phyloP scores from a whole-genome alignment of 1,284 basidiomycete genomes.

The Ustilago tritici region DNA sequence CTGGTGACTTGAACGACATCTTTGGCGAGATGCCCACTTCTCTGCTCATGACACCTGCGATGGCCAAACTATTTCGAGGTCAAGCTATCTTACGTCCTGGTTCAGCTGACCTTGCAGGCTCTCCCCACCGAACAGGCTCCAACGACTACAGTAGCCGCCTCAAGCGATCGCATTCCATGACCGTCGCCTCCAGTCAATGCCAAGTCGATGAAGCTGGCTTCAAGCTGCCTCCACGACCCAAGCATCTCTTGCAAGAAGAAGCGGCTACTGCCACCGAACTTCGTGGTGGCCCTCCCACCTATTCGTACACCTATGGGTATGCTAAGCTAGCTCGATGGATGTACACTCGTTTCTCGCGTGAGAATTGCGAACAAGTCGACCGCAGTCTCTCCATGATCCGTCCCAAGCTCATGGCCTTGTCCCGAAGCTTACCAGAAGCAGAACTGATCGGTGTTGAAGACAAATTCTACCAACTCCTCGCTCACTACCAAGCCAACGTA shows the following conservation, averaged over 20 bases:
- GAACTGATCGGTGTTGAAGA: slow-evolving; percentile 50
- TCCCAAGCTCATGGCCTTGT: slow-evolving; percentile 41
- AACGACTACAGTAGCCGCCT: background rate
- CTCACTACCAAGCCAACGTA: slow-evolving; percentile 44
- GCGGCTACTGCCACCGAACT: slow-evolving; percentile 33
- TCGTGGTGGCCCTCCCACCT: slow-evolving; percentile 24
- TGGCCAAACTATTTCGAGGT: slow-evolving; percentile 28
- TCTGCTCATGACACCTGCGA: slow-evolving; percentile 40
- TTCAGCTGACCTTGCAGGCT: slow-evolving; percentile 16
- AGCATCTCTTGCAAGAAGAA: slow-evolving; percentile 45
- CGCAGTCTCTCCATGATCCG: slow-evolving; percentile 31
- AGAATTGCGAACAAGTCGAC: slow-evolving; percentile 41
- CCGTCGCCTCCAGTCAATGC: background rate
- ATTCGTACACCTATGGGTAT: slow-evolving; percentile 52
- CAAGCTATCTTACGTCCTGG: slow-evolving; percentile 32
- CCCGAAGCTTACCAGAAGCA: slow-evolving; percentile 31
- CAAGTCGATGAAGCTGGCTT: slow-evolving; percentile 31
- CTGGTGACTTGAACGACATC: slow-evolving; percentile 37
- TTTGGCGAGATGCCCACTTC: slow-evolving; percentile 50
- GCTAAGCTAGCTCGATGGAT: slow-evolving; percentile 55
- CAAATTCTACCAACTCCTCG: slow-evolving; percentile 32
- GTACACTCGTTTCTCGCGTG: slow-evolving; percentile 40
- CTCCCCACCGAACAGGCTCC: background rate
- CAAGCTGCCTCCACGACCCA: slow-evolving; percentile 30
- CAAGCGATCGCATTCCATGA: slow-evolving; percentile 21